Base-by-base conservation (phyloP, 192 early-diverging fungal genomes). In the Dispira simplex region DNA sequence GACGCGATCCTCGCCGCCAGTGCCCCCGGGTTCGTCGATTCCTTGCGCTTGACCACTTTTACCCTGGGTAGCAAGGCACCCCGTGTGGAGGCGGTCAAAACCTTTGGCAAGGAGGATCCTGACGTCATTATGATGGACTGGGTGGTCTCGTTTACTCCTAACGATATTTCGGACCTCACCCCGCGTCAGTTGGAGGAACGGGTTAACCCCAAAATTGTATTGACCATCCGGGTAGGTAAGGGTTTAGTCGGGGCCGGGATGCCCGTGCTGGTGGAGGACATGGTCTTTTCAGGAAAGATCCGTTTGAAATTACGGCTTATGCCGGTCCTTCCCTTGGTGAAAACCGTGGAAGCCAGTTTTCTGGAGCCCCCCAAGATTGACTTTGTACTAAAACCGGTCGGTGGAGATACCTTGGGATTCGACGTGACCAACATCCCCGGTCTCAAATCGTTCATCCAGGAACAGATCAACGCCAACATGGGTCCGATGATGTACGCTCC, bases 381-480 rank as follows among this genome's bases (percentile, higher is more conserved):
- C 75, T 98, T 93, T 77, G 79, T 79, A 45, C 80, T 98, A 44
- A 85, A 91, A 67, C 95, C 95, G 3, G 79, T 98, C 43, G 89
- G 89, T 58, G 88, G 86, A 67, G 86, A 90, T 32, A 84, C 81
- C 13, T 79, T 89, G 68, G 89, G 89, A 62, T 81, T 89, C 62
- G 93, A 96, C 71, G 84, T 96, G 68, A 87, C 85, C 72, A 83
- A 90, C 72, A 82, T 91, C 47, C 92, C 92, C 12, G 92, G 89
- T 2, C 73, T 95, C 70, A 79, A 81, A 63, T 75, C 78, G 0
- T 92, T 94, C 66, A 84, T 87, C 53, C 76, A 77, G 62, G 81
- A 85, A 62, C 83, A 84, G 71, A 77, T 39, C 32, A 6, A 39
- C 32, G 32, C 32, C 32, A 86, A 74, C 16, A 69, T 90, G 6